Conservation (phyloP, 768 basidiomycete species). For the Amanita brunnescens region DNA sequence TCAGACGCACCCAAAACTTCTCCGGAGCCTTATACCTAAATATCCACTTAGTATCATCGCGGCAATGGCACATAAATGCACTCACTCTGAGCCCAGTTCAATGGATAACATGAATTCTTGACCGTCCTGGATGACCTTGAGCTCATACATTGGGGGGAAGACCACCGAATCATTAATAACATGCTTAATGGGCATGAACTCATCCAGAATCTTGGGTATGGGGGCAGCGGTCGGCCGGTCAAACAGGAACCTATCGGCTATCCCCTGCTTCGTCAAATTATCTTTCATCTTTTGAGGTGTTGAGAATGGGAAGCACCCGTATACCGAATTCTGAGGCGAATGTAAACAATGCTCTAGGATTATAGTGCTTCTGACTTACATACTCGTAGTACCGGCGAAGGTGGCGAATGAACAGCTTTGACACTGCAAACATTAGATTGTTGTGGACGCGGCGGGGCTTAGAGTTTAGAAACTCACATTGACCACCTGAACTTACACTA, state of each 20-base stretch:
- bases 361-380: conserved; percentile 13
- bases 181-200: conserved; percentile 24
- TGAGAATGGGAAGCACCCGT: conserved; percentile 62
- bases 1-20: conserved; percentile 26
- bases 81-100: conserved; percentile 26
- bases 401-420: conserved; percentile 36
- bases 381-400: conserved; percentile 33
- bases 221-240: conserved; percentile 25
- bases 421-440: conserved; percentile 18
- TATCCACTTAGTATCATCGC: background rate
- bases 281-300: conserved; percentile 37
- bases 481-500: conserved; percentile 29
- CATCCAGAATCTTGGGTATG: conserved; percentile 24
- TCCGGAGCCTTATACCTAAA: background rate
- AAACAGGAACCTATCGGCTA: conserved; percentile 32
- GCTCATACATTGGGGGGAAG: conserved; percentile 29
- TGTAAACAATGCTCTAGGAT: background rate
- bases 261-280: conserved; percentile 29
- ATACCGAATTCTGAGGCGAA: conserved; percentile 38
- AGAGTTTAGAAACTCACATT: conserved; percentile 17
- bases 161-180: conserved; percentile 24
- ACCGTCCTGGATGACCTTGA: conserved; percentile 18
- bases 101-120: conserved; percentile 33
- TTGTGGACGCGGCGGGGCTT: background rate
- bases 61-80: background rate